Conservation (phyloP, 2,329 filamentous ascomycete species). For the Botrytis deweyae region DNA sequence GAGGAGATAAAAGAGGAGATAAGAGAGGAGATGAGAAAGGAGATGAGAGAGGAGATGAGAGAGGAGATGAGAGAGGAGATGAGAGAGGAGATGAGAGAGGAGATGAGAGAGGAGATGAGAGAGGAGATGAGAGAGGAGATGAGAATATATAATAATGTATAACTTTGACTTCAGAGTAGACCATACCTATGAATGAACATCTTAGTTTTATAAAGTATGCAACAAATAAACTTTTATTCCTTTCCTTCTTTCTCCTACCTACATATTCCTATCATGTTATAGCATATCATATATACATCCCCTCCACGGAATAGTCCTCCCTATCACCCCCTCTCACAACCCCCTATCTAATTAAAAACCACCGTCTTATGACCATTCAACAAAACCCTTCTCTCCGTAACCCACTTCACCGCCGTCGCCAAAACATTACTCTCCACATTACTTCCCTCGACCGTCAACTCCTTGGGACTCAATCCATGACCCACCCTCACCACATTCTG, state of each 20-base stretch:
- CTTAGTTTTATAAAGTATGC: background rate
- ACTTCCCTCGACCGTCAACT: constrained; percentile 75
- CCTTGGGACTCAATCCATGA: constrained; percentile 73
- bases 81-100: no score
- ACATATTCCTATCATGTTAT: background rate
- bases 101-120: no score
- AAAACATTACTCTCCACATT: constrained; percentile 83
- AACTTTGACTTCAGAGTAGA: background rate
- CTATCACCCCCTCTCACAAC: no score
- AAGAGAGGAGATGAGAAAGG: no score
- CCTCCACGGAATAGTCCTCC: background rate
- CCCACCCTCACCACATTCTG: constrained; percentile 76
- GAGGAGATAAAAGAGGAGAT: no score
- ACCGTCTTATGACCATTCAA: constrained; percentile 79
- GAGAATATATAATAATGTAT: rapidly evolving
- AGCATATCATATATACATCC: background rate
- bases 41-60: no score
- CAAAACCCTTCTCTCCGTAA: constrained; percentile 74
- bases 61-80: no score
- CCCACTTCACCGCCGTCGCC: constrained; percentile 80
- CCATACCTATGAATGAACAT: background rate
- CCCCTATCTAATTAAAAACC: constrained; percentile 54
- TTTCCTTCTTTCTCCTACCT: background rate
- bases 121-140: background rate
- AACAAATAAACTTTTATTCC: background rate